Evolutionary conservation across 2,329 filamentous ascomycete genomes (phyloP).

Genomic region (Macrophomina tecta): DNA sequence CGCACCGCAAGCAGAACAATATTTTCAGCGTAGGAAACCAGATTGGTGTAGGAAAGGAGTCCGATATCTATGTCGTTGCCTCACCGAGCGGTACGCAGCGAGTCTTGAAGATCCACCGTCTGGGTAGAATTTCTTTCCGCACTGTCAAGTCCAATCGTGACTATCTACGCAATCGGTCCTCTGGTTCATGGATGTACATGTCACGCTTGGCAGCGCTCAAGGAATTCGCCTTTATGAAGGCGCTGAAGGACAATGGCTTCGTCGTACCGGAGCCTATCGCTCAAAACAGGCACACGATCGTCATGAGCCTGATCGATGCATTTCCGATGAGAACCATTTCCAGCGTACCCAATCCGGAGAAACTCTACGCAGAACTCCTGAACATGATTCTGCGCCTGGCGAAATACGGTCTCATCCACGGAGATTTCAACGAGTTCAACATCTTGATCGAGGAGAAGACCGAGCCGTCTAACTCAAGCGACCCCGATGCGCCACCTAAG

Average conservation of each 20-base stretch:
- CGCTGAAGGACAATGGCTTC: constrained; percentile 81
- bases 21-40: constrained; percentile 94
- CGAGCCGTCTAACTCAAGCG: constrained; percentile 18
- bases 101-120: constrained; percentile 93
- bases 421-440: constrained; percentile 99
- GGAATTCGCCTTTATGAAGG: constrained; percentile 94
- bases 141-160: constrained; percentile 95
- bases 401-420: constrained; percentile 88
- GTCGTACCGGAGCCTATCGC: constrained; percentile 86
- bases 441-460: constrained; percentile 83
- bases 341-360: constrained; percentile 79
- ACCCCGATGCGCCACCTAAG: constrained; percentile 31
- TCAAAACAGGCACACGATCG: constrained; percentile 92
- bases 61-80: constrained; percentile 93
- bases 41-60: constrained; percentile 96
- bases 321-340: constrained; percentile 91
- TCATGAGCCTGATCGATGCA: constrained; percentile 93
- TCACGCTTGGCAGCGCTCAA: constrained; percentile 90
- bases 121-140: constrained; percentile 95
- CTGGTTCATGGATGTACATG: constrained; percentile 97
- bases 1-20: constrained; percentile 77
- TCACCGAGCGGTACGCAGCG: constrained; percentile 76
- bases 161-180: constrained; percentile 82
- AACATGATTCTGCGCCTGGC: constrained; percentile 83
- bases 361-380: constrained; percentile 91